Conservation (phyloP, 2,329 filamentous ascomycete species). For the Lecanicillium sp. region DNA sequence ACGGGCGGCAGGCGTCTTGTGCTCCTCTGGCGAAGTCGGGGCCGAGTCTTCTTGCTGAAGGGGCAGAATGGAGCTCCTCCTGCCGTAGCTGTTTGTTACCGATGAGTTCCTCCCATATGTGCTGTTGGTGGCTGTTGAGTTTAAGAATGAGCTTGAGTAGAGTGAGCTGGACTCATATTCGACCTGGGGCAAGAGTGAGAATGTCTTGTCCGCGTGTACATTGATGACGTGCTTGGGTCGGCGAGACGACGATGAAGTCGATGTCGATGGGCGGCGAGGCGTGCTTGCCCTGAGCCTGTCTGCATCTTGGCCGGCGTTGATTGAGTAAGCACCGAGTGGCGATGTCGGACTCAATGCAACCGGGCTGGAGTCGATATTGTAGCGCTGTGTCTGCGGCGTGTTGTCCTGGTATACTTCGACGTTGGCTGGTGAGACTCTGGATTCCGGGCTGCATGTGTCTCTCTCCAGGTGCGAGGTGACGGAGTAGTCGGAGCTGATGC, state of each 20-base stretch:
- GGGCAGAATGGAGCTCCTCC: constrained; percentile 43
- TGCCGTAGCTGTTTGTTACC: constrained; percentile 42
- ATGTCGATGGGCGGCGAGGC: constrained; percentile 20
- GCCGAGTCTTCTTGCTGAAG: constrained; percentile 36
- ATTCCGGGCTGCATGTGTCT: background rate
- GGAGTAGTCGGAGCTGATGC: constrained; percentile 28
- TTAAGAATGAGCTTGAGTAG: constrained; percentile 37
- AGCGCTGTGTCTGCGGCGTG: constrained; percentile 5
- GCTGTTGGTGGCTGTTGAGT: constrained; percentile 39
- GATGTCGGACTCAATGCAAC: constrained; percentile 1
- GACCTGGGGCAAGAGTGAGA: constrained; percentile 41
- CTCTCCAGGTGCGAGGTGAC: background rate
- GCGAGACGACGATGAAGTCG: constrained; percentile 23
- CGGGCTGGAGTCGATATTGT: background rate
- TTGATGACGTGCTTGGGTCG: constrained; percentile 36
- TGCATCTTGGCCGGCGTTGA: background rate
- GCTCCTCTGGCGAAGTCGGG: constrained; percentile 18
- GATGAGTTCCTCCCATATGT: constrained; percentile 42
- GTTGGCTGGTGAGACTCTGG: background rate
- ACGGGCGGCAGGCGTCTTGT: constrained; percentile 1
- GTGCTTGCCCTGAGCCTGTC: constrained; percentile 10
- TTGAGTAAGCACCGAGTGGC: background rate
- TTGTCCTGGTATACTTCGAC: constrained; percentile 4
- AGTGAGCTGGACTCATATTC: constrained; percentile 24
- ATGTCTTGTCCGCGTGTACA: constrained; percentile 53